These are phyloP conservation scores for Acephala macrosclerotiorum DNA, from an alignment of 2,329 filamentous ascomycete species.

Conservation along the genomic window DNA sequence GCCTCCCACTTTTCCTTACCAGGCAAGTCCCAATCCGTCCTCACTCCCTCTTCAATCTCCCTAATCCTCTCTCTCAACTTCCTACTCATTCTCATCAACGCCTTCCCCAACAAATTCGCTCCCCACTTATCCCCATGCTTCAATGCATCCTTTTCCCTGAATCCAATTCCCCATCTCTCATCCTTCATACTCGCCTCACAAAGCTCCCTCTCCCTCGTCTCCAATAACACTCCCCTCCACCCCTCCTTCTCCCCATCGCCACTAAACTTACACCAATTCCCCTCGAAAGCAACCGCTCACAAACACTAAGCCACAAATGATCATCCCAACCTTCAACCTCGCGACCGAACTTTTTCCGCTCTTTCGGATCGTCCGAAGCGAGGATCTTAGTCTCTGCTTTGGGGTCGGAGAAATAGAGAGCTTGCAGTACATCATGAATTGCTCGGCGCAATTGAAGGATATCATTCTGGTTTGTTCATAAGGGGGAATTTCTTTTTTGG, in stretches of 20 bases:
- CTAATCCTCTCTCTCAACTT: slow-evolving; percentile 15
- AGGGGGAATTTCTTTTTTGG: background rate
- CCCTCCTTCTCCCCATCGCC: slow-evolving; percentile 31
- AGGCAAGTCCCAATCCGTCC: slow-evolving; percentile 16
- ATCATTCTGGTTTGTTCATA: slow-evolving; percentile 35
- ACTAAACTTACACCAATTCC: slow-evolving; percentile 46
- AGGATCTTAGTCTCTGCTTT: slow-evolving; percentile 37
- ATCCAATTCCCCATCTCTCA: slow-evolving; percentile 47
- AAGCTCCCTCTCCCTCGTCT: slow-evolving; percentile 42
- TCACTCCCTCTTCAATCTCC: slow-evolving; percentile 3
- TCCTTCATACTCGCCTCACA: slow-evolving; percentile 44
- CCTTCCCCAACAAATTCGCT: slow-evolving; percentile 24
- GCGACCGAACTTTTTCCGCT: slow-evolving; percentile 45
- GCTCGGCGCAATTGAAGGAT: slow-evolving; percentile 48
- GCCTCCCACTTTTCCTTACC: slow-evolving; percentile 5
- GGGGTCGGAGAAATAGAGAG: slow-evolving; percentile 45
- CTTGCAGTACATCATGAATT: slow-evolving; percentile 54
- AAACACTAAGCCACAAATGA: slow-evolving; percentile 37
- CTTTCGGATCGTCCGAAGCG: slow-evolving; percentile 38
- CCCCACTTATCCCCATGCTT: slow-evolving; percentile 18
- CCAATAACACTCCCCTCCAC: slow-evolving; percentile 41
- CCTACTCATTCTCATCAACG: slow-evolving; percentile 21
- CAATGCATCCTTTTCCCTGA: slow-evolving; percentile 22
- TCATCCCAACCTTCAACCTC: slow-evolving; percentile 40
- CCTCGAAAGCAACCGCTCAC: slow-evolving; percentile 41